Percentiles rank a stretch among this genome's conserved stretches.
These are phyloP conservation scores for Trichophyton rubrum DNA, from an alignment of 2,329 filamentous ascomycete genomes.

Conservation along the genomic window DNA sequence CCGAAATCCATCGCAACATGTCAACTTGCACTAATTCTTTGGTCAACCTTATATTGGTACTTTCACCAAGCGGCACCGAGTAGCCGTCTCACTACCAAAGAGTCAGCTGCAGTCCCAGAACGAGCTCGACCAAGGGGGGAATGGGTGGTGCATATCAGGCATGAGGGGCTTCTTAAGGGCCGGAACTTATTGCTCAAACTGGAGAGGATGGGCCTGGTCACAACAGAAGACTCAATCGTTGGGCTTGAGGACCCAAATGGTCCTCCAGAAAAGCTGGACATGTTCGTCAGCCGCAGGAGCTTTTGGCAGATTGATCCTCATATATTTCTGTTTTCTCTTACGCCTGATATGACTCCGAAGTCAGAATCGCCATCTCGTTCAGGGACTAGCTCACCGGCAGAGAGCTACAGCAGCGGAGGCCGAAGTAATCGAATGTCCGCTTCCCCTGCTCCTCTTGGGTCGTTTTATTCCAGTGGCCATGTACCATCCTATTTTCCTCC, in stretches of 20 bases:
- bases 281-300: conserved; percentile 67
- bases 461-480: conserved; percentile 71
- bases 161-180: conserved; percentile 77
- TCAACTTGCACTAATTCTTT: conserved; percentile 93
- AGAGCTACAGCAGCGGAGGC: not conserved
- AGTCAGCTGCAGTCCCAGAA: conserved; percentile 53
- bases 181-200: conserved; percentile 77
- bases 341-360: conserved; percentile 43
- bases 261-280: conserved; percentile 53
- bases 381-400: not conserved
- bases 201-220: conserved; percentile 81
- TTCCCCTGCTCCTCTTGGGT: conserved; percentile 35
- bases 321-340: conserved; percentile 75
- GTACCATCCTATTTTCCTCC: conserved; percentile 87
- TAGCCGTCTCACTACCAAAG: conserved; percentile 48
- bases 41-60: conserved; percentile 92
- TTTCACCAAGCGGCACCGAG: conserved; percentile 75
- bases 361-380: not conserved
- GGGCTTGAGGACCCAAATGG: conserved; percentile 48
- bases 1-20: conserved; percentile 68
- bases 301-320: conserved; percentile 91
- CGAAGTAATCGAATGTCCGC: not conserved
- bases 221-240: conserved; percentile 61
- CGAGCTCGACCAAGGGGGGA: conserved; percentile 65
- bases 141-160: conserved; percentile 73